Conservation (phyloP, 2,329 filamentous ascomycete genomes). For the Exophiala calicioides region DNA sequence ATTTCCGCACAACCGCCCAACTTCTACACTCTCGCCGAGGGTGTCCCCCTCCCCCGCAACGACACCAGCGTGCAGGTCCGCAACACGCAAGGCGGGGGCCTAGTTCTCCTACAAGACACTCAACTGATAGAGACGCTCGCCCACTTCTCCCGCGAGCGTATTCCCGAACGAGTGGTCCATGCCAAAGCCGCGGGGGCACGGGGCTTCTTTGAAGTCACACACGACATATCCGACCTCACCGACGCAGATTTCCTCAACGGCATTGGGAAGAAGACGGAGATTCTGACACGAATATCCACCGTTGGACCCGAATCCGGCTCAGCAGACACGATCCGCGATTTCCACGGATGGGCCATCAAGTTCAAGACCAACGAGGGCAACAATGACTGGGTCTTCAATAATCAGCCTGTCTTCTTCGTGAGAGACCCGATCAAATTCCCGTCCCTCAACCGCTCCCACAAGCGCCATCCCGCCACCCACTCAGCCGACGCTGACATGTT, state of each 20-base stretch:
- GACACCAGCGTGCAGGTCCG: slow-evolving; percentile 24
- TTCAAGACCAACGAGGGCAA: slow-evolving; percentile 50
- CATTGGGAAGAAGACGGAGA: slow-evolving; percentile 56
- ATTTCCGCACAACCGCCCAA: slow-evolving; percentile 27
- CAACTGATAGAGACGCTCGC: slow-evolving; percentile 63
- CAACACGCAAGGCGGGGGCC: slow-evolving; percentile 35
- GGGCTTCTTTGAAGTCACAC: slow-evolving; percentile 62
- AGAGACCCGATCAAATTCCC: slow-evolving; percentile 71
- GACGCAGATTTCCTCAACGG: slow-evolving; percentile 55
- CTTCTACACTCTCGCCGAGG: slow-evolving; percentile 28
- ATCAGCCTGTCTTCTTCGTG: slow-evolving; percentile 69
- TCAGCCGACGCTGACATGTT: slow-evolving; percentile 69
- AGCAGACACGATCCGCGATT: slow-evolving; percentile 51
- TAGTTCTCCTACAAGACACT: slow-evolving; percentile 57
- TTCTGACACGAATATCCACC: slow-evolving; percentile 51
- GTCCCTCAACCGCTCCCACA: slow-evolving; percentile 72
- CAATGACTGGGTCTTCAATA: slow-evolving; percentile 46
- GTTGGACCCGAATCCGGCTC: slow-evolving; percentile 49
- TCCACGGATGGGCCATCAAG: slow-evolving; percentile 54
- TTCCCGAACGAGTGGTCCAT: slow-evolving; percentile 63
- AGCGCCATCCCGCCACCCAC: slow-evolving; percentile 71
- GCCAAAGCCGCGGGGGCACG: slow-evolving; percentile 60
- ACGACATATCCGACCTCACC: slow-evolving; percentile 59
- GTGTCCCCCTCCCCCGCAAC: slow-evolving; percentile 22
- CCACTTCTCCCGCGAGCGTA: slow-evolving; percentile 63